Conservation (phyloP, 2,329 filamentous ascomycete genomes). For the Byssochlamys sp. region DNA sequence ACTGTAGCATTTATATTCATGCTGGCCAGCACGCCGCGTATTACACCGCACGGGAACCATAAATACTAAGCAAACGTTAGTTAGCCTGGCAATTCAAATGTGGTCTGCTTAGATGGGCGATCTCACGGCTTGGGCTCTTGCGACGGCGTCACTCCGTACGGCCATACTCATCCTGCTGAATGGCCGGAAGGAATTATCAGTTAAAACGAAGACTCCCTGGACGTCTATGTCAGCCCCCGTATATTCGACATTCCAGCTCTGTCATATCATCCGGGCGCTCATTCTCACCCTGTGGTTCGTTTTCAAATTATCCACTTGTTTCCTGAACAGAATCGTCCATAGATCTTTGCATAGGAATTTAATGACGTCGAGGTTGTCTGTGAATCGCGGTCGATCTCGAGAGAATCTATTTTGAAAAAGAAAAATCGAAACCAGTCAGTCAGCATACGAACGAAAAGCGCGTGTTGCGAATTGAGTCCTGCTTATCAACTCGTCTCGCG, state of each 20-base stretch:
- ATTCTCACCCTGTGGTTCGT: slow-evolving; percentile 76
- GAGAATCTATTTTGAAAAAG: slow-evolving; percentile 25
- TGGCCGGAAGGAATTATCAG: slow-evolving; percentile 82
- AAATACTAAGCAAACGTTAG: slow-evolving; percentile 54
- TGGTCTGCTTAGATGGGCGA: not conserved
- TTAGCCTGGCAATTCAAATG: not conserved
- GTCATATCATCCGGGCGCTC: not conserved
- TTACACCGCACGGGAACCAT: slow-evolving; percentile 88
- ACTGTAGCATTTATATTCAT: slow-evolving; percentile 86
- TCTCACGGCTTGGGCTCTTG: slow-evolving; percentile 66
- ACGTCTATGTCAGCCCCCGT: slow-evolving; percentile 1
- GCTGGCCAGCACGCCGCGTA: slow-evolving; percentile 82
- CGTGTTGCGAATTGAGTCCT: not conserved
- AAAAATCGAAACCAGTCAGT: not conserved
- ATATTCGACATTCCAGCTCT: not conserved
- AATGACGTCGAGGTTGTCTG: slow-evolving; percentile 86
- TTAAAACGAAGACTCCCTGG: slow-evolving; percentile 88
- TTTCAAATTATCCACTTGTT: slow-evolving; percentile 97
- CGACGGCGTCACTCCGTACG: slow-evolving; percentile 60
- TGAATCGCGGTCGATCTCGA: slow-evolving; percentile 70
- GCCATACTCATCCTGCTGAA: slow-evolving; percentile 84
- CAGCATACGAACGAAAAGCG: not conserved
- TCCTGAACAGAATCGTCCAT: slow-evolving; percentile 87
- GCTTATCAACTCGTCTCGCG: not conserved
- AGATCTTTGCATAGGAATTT: slow-evolving; percentile 98